A percentile compares a stretch with the other conserved stretches of the same genome.
These are phyloP conservation scores for Strobilomyces dryophilus DNA, from an alignment of 768 basidiomycete genomes.

Conservation along the genomic window DNA sequence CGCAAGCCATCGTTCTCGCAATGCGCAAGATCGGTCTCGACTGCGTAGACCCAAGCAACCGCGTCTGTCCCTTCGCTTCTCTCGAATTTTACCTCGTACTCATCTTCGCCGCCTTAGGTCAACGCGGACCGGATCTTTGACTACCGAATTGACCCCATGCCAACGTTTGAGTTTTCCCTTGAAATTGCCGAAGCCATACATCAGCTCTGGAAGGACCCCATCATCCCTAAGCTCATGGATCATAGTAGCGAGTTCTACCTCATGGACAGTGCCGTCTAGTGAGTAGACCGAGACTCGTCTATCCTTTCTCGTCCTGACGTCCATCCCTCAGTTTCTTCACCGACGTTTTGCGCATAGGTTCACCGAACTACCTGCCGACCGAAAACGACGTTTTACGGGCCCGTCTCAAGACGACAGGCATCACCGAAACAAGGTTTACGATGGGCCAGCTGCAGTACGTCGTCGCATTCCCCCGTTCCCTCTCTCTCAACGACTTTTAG, in stretches of 20 bases:
- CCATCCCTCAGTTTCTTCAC: conserved; percentile 66
- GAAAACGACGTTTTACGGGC: conserved; percentile 85
- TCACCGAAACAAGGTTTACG: conserved; percentile 80
- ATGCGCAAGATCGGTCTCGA: conserved; percentile 86
- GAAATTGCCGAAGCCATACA: conserved; percentile 68
- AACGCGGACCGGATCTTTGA: conserved; percentile 62
- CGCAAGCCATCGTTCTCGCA: conserved; percentile 78
- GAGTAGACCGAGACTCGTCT: conserved; percentile 27
- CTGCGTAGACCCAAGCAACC: conserved; percentile 62
- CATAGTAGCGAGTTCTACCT: conserved; percentile 79
- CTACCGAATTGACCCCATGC: conserved; percentile 43
- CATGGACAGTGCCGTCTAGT: conserved; percentile 95
- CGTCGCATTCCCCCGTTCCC: fast-evolving
- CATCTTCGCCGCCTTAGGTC: conserved; percentile 25
- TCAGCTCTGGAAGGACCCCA: conserved; percentile 67
- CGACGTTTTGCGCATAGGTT: conserved; percentile 79
- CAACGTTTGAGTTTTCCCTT: conserved; percentile 47
- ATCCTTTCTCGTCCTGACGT: background rate
- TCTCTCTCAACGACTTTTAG: conserved; percentile 15
- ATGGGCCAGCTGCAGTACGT: conserved; percentile 63
- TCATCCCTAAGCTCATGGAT: conserved; percentile 48
- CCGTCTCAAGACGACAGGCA: conserved; percentile 86
- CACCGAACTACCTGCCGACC: conserved; percentile 76
- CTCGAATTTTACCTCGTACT: background rate
- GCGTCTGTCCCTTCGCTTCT: conserved; percentile 26